Evolutionary conservation across 2,329 filamentous ascomycete species (phyloP).

Genomic region (Fusarium solani-melongenae): DNA sequence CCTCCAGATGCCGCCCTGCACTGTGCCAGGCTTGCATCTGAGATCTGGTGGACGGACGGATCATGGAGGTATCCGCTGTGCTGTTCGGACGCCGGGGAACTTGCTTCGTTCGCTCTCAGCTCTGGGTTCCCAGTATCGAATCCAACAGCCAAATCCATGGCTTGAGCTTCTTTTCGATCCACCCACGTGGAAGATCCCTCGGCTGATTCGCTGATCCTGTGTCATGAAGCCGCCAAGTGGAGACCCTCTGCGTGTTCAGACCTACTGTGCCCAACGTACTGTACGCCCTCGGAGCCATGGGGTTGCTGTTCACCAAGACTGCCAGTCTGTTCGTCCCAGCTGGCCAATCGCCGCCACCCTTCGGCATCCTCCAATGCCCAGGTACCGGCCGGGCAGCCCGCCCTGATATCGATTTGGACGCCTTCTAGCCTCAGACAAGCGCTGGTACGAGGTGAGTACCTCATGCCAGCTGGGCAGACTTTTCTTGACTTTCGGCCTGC

Average conservation of each 20-base stretch:
- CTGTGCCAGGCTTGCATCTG: conserved; percentile 27
- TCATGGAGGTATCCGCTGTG: conserved; percentile 21
- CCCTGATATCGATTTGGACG: conserved; percentile 32
- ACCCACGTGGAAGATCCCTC: conserved; percentile 33
- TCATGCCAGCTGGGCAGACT: conserved; percentile 1
- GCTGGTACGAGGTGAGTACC: conserved; percentile 5
- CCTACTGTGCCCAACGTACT: conserved; percentile 30
- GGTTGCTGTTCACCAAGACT: conserved; percentile 22
- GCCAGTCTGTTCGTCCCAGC: conserved; percentile 12
- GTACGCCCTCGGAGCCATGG: conserved; percentile 14
- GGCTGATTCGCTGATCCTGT: conserved; percentile 34
- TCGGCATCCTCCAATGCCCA: conserved; percentile 32
- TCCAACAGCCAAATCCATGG: conserved; percentile 15
- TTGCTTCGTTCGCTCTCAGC: conserved; percentile 10
- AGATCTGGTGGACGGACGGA: conserved; percentile 21
- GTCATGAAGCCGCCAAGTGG: conserved; percentile 31
- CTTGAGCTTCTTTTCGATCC: conserved; percentile 23
- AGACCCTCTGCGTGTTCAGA: background rate
- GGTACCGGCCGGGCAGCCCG: conserved; percentile 25
- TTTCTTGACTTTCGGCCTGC: background rate
- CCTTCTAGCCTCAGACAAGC: conserved; percentile 22
- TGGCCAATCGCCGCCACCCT: conserved; percentile 26
- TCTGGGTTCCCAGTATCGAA: background rate
- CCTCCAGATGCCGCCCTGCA: background rate
- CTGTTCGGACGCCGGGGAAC: conserved; percentile 15